A percentile compares a stretch with the other conserved stretches of the same genome.
Conservation (phyloP, 1,284 basidiomycete species). For the Trichosporon ovoides region DNA sequence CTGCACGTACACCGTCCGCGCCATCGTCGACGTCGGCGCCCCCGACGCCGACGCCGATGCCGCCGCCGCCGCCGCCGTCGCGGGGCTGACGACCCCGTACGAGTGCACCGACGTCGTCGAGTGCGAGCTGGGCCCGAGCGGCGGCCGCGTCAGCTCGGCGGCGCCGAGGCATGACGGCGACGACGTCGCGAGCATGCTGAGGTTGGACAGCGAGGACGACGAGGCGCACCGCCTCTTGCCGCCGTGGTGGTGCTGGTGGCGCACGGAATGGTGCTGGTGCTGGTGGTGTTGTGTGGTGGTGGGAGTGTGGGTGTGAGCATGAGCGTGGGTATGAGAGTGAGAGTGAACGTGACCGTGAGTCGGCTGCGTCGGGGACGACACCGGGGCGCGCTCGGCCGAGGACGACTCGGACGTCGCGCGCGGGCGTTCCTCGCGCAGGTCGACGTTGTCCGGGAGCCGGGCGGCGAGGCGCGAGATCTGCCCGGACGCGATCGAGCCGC, state of each 20-base stretch:
- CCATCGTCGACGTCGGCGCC: conserved; percentile 19
- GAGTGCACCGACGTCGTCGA: conserved; percentile 4
- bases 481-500: conserved; percentile 17
- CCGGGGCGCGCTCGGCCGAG: background rate
- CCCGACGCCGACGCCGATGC: too few species aligned
- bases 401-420: background rate
- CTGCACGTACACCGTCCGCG: conserved; percentile 1
- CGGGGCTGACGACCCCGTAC: background rate
- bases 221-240: background rate
- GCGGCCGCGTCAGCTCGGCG: background rate
- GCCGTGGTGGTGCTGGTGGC: conserved; percentile 6
- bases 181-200: background rate
- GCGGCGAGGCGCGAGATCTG: conserved; percentile 16
- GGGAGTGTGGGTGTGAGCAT: too few species aligned
- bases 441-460: background rate
- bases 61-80: background rate
- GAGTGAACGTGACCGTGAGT: too few species aligned
- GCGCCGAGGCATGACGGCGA: background rate
- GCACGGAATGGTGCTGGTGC: background rate
- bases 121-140: conserved; percentile 9
- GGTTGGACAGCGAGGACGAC: conserved; percentile 1
- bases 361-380: background rate
- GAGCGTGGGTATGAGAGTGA: too few species aligned
- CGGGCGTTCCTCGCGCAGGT: background rate
- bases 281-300: too few species aligned